phyloP scores from a whole-genome alignment of 257 asterid genomes.

The Gentiana straminea region DNA sequence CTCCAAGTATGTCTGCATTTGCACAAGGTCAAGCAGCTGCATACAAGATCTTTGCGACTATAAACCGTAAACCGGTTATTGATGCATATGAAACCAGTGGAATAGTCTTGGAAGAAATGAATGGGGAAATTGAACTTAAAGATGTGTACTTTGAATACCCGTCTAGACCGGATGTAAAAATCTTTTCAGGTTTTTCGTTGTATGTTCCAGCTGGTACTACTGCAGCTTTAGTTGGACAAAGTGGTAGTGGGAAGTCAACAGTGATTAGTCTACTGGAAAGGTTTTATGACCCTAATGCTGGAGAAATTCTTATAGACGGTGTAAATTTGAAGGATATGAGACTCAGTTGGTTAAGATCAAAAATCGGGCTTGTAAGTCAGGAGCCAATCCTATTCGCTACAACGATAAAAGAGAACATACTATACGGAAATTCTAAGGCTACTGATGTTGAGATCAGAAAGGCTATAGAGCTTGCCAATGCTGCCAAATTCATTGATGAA shows the following conservation, averaged over 20 bases:
- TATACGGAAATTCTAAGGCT: constrained; percentile 58
- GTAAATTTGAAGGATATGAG: constrained; percentile 33
- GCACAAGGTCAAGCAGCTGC: constrained; percentile 66
- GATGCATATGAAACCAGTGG: constrained; percentile 44
- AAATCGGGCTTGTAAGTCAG: constrained; percentile 71
- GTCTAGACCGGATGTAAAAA: constrained; percentile 64
- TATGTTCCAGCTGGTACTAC: constrained; percentile 38
- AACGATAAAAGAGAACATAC: constrained; percentile 44
- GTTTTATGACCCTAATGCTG: constrained; percentile 66
- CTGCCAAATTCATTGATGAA: constrained; percentile 61
- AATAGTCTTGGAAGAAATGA: constrained; percentile 29
- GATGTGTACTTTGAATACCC: constrained; percentile 59
- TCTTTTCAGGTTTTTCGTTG: constrained; percentile 53
- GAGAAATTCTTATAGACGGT: constrained; percentile 48
- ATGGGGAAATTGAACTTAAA: constrained; percentile 56
- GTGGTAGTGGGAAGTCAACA: constrained; percentile 86
- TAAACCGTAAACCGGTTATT: constrained; percentile 36
- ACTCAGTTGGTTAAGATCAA: constrained; percentile 43
- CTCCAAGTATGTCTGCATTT: constrained; percentile 48
- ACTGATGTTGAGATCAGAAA: constrained; percentile 49
- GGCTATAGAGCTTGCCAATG: constrained; percentile 70
- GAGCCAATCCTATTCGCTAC: constrained; percentile 56
- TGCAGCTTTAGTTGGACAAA: constrained; percentile 70
- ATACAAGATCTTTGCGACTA: constrained; percentile 48
- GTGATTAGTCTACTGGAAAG: constrained; percentile 55